phyloP scores from a whole-genome alignment of 1,284 basidiomycete species.

The Ceratobasidium sp. region DNA sequence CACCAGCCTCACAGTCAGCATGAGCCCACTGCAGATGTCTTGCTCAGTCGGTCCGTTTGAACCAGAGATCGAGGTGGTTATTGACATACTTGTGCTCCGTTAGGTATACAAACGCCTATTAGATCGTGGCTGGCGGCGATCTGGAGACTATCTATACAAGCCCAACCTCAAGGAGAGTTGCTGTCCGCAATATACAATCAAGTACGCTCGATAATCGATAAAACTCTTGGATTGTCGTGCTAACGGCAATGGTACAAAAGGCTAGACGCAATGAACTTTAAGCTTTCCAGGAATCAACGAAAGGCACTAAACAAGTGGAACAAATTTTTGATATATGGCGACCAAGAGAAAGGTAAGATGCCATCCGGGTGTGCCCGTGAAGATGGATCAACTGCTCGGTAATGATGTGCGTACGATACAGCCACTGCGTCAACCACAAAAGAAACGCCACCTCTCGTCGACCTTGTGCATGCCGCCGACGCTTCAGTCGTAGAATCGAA shows the following conservation, averaged over 20 bases:
- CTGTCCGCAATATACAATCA: slow-evolving; percentile 94
- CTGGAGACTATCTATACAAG: slow-evolving; percentile 85
- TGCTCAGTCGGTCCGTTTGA: slow-evolving; percentile 46
- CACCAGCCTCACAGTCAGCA: slow-evolving; percentile 47
- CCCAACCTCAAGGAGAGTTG: slow-evolving; percentile 86
- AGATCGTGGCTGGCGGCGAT: slow-evolving; percentile 82
- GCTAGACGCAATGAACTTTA: slow-evolving; percentile 80
- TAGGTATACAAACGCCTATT: slow-evolving; percentile 45
- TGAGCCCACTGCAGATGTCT: slow-evolving; percentile 49
- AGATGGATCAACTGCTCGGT: neutral
- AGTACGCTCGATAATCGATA: slow-evolving; percentile 60
- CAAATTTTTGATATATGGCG: slow-evolving; percentile 71
- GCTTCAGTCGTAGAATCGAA: slow-evolving; percentile 47
- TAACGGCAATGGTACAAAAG: slow-evolving; percentile 58
- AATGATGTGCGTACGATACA: neutral
- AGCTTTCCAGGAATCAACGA: slow-evolving; percentile 81
- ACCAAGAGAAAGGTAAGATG: slow-evolving; percentile 49
- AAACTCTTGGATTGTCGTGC: neutral
- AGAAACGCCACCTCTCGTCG: slow-evolving; percentile 56
- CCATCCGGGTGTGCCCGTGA: too few species aligned
- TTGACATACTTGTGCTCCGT: neutral
- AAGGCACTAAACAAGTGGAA: slow-evolving; percentile 83
- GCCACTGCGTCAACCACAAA: slow-evolving; percentile 43
- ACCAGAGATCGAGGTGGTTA: too few species aligned
- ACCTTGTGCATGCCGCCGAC: slow-evolving; percentile 66